Conservation (phyloP, 139 green algal species). For the Eudorina sp. region DNA sequence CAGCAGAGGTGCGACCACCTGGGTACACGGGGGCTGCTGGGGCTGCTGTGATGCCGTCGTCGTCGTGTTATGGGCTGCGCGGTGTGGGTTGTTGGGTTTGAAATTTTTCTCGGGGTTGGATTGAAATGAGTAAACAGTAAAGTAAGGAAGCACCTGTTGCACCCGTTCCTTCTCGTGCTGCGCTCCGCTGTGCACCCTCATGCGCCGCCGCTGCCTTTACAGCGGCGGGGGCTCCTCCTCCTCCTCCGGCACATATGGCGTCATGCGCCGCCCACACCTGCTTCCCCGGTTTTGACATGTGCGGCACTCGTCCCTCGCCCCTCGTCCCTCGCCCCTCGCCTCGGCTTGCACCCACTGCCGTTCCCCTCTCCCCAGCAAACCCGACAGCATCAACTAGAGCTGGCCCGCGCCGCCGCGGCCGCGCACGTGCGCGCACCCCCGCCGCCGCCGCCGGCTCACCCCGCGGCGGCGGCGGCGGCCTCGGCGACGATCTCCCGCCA, state of each 20-base stretch:
- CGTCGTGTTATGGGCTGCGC: too few relatives aligned
- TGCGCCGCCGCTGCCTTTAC: background rate
- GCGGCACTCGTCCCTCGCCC: background rate
- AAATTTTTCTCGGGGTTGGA: too few relatives aligned
- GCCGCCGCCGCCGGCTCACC: background rate
- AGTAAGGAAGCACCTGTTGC: too few relatives aligned
- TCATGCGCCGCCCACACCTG: background rate
- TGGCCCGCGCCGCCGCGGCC: background rate
- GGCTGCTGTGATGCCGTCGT: too few relatives aligned
- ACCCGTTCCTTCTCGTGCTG: background rate
- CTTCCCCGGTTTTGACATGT: too few relatives aligned
- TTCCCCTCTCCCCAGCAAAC: conserved; percentile 1
- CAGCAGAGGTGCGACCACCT: background rate
- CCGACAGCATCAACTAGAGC: conserved; percentile 2
- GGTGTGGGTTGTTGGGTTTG: too few relatives aligned
- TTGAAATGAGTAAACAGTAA: too few relatives aligned
- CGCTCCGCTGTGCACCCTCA: background rate
- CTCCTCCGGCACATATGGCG: too few relatives aligned
- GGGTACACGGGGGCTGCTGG: too few relatives aligned
- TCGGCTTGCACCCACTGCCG: background rate
- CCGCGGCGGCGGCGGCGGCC: background rate
- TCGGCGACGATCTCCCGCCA: background rate
- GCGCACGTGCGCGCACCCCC: background rate
- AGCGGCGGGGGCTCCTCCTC: too few relatives aligned
- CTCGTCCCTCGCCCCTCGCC: too few relatives aligned